Evolutionary conservation across 1,284 basidiomycete species (phyloP).

Genomic region (Melampsora medusae): DNA sequence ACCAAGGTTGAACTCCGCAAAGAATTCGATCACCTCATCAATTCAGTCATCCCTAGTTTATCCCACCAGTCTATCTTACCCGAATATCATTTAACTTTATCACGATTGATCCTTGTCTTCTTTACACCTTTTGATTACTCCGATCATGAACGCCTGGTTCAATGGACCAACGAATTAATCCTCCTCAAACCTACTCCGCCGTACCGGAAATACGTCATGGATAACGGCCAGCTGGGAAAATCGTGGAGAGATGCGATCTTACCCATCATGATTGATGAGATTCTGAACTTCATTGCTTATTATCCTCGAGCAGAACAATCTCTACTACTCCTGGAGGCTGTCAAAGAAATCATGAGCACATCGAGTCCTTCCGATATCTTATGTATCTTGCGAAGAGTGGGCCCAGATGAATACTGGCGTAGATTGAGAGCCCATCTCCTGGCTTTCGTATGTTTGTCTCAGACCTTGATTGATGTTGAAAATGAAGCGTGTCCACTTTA

Average conservation of each 20-base stretch:
- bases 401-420: constrained; percentile 18
- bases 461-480: neutral
- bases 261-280: constrained; percentile 16
- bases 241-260: constrained; percentile 16
- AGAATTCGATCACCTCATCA: constrained; percentile 31
- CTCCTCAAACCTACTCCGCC: neutral
- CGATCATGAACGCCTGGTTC: constrained; percentile 27
- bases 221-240: constrained; percentile 8
- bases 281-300: constrained; percentile 16
- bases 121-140: constrained; percentile 10
- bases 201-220: neutral
- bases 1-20: constrained; percentile 15
- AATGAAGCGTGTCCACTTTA: neutral
- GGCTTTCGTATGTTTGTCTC: constrained; percentile 16
- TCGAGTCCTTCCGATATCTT: constrained; percentile 3
- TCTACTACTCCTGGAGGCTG: constrained; percentile 6
- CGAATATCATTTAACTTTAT: constrained; percentile 22
- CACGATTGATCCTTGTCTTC: constrained; percentile 26
- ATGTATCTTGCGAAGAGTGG: neutral
- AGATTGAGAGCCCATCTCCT: constrained; percentile 21
- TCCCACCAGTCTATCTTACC: constrained; percentile 15
- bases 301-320: constrained; percentile 25
- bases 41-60: constrained; percentile 9
- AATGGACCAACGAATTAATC: constrained; percentile 9
- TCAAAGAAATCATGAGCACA: constrained; percentile 17